Percentiles rank a stretch among this genome's conserved stretches.
Evolutionary conservation across 169 alveolate genomes (phyloP).

Genomic region (Plasmodium malariae): DNA sequence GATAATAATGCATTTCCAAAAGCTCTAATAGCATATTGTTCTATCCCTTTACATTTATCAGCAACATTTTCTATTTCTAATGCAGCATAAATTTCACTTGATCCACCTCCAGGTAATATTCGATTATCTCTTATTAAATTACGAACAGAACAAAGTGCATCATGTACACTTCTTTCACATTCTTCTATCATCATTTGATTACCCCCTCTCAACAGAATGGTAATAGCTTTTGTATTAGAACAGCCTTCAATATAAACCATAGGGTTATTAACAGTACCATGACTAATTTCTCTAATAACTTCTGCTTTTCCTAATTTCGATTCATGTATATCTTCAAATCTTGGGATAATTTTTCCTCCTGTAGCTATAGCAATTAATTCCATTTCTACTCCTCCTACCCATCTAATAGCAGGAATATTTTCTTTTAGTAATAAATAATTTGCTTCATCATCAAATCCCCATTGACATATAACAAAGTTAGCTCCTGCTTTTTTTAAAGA

Average conservation of each 20-base stretch:
- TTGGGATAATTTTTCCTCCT: conserved; percentile 98
- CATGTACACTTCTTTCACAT: conserved; percentile 98
- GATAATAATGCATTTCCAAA: conserved; percentile 98
- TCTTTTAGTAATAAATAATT: conserved; percentile 92
- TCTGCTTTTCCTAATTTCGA: conserved; percentile 97
- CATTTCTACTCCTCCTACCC: conserved; percentile 99
- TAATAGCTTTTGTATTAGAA: conserved; percentile 95
- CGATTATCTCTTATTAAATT: conserved; percentile 89
- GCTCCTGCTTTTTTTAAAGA: conserved; percentile 96
- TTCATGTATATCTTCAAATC: conserved; percentile 95
- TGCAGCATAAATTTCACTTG: conserved; percentile 97
- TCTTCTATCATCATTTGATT: conserved; percentile 97
- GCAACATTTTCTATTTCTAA: conserved; percentile 94
- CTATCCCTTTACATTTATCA: conserved; percentile 92
- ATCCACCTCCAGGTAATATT: conserved; percentile 99
- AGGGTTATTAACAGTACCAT: conserved; percentile 96
- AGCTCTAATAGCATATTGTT: conserved; percentile 98
- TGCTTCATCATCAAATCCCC: conserved; percentile 99
- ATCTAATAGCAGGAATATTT: conserved; percentile 97
- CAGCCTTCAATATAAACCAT: conserved; percentile 97
- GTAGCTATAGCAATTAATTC: conserved; percentile 99
- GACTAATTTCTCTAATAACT: conserved; percentile 92
- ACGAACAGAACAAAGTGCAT: conserved; percentile 98
- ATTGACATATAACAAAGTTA: conserved; percentile 97
- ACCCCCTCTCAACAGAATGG: conserved; percentile 97